A percentile compares a stretch with the other conserved stretches of the same genome.
phyloP scores from a whole-genome alignment of 345 rosid species.

The Rhodamnia rubescens region DNA sequence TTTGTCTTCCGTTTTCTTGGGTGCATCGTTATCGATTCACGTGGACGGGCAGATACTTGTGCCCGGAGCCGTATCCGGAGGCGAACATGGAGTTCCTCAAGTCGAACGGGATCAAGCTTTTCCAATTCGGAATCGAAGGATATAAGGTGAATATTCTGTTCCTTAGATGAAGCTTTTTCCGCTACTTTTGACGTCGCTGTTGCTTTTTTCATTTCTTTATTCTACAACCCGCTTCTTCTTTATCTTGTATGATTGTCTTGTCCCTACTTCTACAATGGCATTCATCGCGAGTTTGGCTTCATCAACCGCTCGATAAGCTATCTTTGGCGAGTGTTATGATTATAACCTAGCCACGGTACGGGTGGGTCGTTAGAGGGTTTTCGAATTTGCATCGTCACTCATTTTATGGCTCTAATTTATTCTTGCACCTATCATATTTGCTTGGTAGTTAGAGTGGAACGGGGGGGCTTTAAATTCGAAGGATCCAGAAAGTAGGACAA shows the following conservation, averaged over 20 bases:
- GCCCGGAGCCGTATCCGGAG: constrained; percentile 92
- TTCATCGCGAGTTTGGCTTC: not conserved
- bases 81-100: constrained; percentile 61
- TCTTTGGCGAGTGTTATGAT: not conserved
- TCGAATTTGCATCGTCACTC: not conserved
- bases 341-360: not conserved
- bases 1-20: not conserved
- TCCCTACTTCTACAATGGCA: not conserved
- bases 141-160: constrained; percentile 40
- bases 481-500: not conserved
- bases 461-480: not conserved
- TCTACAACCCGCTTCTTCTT: not conserved
- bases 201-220: not conserved
- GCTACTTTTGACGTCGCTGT: not conserved
- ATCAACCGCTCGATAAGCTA: not conserved
- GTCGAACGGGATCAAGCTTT: constrained; percentile 69
- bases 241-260: not conserved
- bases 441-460: not conserved
- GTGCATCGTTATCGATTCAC: not conserved
- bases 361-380: not conserved
- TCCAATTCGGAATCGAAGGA: constrained; percentile 87
- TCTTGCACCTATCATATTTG: not conserved
- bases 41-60: constrained; percentile 46
- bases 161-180: not conserved
- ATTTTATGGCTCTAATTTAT: not conserved